phyloP scores from a whole-genome alignment of 192 early-diverging fungal species.

The Coemansia sp. region DNA sequence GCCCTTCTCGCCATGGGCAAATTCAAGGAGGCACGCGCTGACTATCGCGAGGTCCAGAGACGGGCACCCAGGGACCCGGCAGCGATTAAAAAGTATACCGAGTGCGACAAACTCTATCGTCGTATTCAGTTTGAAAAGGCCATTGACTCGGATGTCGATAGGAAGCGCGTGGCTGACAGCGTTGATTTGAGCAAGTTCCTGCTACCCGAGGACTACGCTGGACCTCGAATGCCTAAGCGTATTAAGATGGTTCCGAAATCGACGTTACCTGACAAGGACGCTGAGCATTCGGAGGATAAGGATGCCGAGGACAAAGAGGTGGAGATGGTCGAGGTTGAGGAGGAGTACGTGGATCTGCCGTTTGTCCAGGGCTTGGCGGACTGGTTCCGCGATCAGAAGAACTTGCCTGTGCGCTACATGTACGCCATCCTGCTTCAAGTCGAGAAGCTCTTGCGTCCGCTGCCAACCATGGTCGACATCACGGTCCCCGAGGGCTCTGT shows the following conservation, averaged over 20 bases:
- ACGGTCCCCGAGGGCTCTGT: constrained; percentile 66
- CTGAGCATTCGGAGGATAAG: background rate
- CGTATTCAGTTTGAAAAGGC: constrained; percentile 92
- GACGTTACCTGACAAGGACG: background rate
- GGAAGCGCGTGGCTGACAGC: constrained; percentile 52
- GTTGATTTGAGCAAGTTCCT: constrained; percentile 56
- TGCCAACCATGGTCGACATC: constrained; percentile 85
- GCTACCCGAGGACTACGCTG: constrained; percentile 79
- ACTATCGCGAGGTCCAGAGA: constrained; percentile 75
- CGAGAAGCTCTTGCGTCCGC: constrained; percentile 71
- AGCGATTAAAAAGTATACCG: constrained; percentile 75
- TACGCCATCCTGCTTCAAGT: constrained; percentile 80
- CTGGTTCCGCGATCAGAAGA: constrained; percentile 86
- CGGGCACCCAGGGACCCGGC: constrained; percentile 78
- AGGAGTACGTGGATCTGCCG: constrained; percentile 69
- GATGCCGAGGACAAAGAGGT: constrained; percentile 7
- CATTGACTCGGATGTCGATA: constrained; percentile 62
- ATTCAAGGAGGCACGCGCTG: constrained; percentile 80
- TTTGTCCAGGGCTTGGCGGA: constrained; percentile 81
- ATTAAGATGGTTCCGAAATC: constrained; percentile 18
- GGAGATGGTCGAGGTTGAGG: constrained; percentile 53
- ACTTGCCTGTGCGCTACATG: constrained; percentile 86
- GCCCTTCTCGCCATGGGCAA: constrained; percentile 85
- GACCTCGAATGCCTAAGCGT: constrained; percentile 69
- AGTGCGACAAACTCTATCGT: constrained; percentile 90